Conservation (phyloP, 108 stramenopile genomes). For the Epithemia pelagica region DNA sequence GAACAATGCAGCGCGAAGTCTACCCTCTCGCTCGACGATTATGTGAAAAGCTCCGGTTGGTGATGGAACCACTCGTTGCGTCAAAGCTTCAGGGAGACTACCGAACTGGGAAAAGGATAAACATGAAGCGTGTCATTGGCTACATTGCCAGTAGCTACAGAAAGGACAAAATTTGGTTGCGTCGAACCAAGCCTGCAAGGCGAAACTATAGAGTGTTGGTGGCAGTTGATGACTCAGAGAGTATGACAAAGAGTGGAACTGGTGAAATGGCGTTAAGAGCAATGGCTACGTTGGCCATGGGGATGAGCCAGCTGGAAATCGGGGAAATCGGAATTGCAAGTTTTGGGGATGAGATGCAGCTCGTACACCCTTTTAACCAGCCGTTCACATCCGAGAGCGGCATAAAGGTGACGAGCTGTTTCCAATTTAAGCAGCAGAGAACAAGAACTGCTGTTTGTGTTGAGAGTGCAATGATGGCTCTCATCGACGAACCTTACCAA, state of each 20-base stretch:
- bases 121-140: slow-evolving; percentile 98
- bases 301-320: slow-evolving; percentile 93
- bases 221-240: slow-evolving; percentile 95
- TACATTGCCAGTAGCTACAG: slow-evolving; percentile 98
- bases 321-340: slow-evolving; percentile 92
- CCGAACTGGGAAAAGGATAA: slow-evolving; percentile 95
- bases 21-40: slow-evolving; percentile 71
- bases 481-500: slow-evolving; percentile 42
- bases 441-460: slow-evolving; percentile 89
- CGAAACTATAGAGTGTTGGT: slow-evolving; percentile 92
- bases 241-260: slow-evolving; percentile 90
- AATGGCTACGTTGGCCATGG: slow-evolving; percentile 84
- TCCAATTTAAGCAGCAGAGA: slow-evolving; percentile 82
- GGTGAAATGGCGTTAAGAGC: slow-evolving; percentile 88
- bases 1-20: slow-evolving; percentile 70
- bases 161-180: slow-evolving; percentile 99
- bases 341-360: slow-evolving; percentile 85
- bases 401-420: slow-evolving; percentile 63
- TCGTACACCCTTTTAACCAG: slow-evolving; percentile 85
- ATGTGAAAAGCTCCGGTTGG: slow-evolving; percentile 96
- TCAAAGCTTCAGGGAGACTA: slow-evolving; percentile 96
- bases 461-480: slow-evolving; percentile 67
- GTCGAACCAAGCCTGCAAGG: slow-evolving; percentile 97
- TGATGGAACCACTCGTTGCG: slow-evolving; percentile 95
- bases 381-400: slow-evolving; percentile 89